These are phyloP conservation scores for Ganoderma boninense DNA, from an alignment of 1,284 basidiomycete genomes.

Conservation along the genomic window DNA sequence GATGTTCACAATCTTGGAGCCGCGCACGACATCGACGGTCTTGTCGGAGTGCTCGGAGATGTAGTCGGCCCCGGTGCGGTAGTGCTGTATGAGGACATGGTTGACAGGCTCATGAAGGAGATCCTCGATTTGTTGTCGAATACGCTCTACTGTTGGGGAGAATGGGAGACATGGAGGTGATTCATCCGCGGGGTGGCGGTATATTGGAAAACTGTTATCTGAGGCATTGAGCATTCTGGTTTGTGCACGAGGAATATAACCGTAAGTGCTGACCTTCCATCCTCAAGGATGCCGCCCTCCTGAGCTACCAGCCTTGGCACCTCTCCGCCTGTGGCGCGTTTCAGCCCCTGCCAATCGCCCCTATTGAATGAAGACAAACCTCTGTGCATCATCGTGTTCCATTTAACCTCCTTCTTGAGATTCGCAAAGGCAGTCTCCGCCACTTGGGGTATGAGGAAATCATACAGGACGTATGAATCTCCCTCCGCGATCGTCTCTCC, in stretches of 20 bases:
- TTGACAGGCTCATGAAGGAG: conserved; percentile 69
- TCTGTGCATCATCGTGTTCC: conserved; percentile 77
- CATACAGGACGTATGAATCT: conserved; percentile 63
- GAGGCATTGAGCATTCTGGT: not conserved
- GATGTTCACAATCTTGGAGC: conserved; percentile 78
- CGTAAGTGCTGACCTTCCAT: conserved; percentile 61
- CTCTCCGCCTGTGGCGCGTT: conserved; percentile 64
- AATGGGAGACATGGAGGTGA: conserved; percentile 72
- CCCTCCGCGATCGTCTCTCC: conserved; percentile 65
- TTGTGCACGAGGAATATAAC: not conserved
- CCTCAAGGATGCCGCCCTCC: conserved; percentile 64
- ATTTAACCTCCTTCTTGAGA: conserved; percentile 68
- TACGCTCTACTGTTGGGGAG: conserved; percentile 68
- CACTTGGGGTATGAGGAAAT: conserved; percentile 63
- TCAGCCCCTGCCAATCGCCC: not conserved
- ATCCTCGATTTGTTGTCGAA: conserved; percentile 67
- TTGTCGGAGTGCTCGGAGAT: conserved; percentile 87
- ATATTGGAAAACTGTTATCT: conserved; percentile 68
- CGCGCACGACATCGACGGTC: conserved; percentile 76
- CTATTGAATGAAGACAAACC: conserved; percentile 47
- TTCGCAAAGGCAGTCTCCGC: conserved; percentile 62
- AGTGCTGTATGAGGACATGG: conserved; percentile 81
- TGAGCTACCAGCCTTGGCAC: conserved; percentile 80
- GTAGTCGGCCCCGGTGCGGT: conserved; percentile 77
- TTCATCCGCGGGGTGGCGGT: conserved; percentile 80